phyloP scores from a whole-genome alignment of 352 stramenopile species.

The Albugo laibachii region DNA sequence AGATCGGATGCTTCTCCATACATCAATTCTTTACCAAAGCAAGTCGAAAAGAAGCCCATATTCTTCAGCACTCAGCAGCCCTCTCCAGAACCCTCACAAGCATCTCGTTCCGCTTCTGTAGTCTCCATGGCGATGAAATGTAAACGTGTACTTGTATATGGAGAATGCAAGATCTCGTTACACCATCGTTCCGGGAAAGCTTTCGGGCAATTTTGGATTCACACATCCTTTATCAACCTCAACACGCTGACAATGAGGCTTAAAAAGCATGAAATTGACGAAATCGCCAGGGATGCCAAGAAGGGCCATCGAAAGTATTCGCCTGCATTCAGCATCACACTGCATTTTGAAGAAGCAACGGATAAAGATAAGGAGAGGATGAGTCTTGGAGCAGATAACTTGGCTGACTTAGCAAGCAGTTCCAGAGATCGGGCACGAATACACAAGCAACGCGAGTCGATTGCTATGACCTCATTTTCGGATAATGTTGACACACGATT shows the following conservation, averaged over 20 bases:
- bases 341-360: constrained; percentile 17
- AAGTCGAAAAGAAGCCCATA: too few species aligned
- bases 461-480: too few species aligned
- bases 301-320: constrained; percentile 42
- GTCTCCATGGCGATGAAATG: constrained; percentile 21
- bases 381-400: too few species aligned
- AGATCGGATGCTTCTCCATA: too few species aligned
- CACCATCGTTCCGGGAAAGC: constrained; percentile 13
- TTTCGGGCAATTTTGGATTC: constrained; percentile 57
- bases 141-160: constrained; percentile 28
- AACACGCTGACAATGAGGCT: constrained; percentile 16
- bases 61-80: too few species aligned
- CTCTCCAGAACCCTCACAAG: too few species aligned
- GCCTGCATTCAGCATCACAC: constrained; percentile 21
- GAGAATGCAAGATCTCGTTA: constrained; percentile 36
- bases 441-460: too few species aligned
- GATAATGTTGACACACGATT: too few species aligned
- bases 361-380: too few species aligned
- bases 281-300: constrained; percentile 43
- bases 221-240: constrained; percentile 37
- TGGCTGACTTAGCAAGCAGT: too few species aligned
- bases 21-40: too few species aligned
- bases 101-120: background rate
- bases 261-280: constrained; percentile 47
- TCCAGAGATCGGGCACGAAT: too few species aligned